Base-by-base conservation (phyloP, 495 filamentous ascomycete species). In the Thermothielavioides terrestris region DNA sequence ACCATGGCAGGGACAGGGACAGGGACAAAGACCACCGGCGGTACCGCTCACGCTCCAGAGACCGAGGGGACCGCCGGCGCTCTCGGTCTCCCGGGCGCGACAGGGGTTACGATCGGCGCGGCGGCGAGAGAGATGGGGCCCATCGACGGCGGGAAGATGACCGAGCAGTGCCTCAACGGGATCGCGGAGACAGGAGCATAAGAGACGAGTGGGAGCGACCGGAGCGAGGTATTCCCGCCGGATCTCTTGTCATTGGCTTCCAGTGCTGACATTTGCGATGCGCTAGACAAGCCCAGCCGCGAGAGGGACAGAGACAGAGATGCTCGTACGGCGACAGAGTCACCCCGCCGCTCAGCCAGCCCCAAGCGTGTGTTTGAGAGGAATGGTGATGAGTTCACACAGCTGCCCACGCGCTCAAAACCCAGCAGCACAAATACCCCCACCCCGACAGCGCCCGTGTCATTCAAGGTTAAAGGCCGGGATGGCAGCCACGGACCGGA, bases 1-100 rank as follows among this genome's bases (percentile, higher is more conserved):
- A 57, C 18, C 57, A 55, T 32, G 59, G 60, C 36, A 54, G 61
- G 38, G 67, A 70, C 26, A 60, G 65, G 26, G 67, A 54, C 11
- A 58, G 59, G 17, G 62, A 71, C 38, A 56, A 63, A 17, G 55
- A 51, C 27, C 57, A 54, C 46, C 50, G 64, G 9, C 54, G 60
- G 47, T 65, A 67, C 38, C 69, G 66, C 43, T 72, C 69, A 0
- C 60, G 70, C 39, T 74, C 70, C 0, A 64, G 60, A 44, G 67
- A 73, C 32, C 55, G 61, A 21, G 59, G 56, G 49, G 70, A 52
- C 37, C 58, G 60, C 49, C 49, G 55, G 20, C 62, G 61, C 21
- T 59, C 63, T 10, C 60, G 60, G 14, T 60, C 61, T 8, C 64
- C 68, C 0, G 55, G 63, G 8, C 67, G 72, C 20, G 63, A 65